Base-by-base conservation (phyloP, 352 stramenopile species). In the Phytophthora brassicae region DNA sequence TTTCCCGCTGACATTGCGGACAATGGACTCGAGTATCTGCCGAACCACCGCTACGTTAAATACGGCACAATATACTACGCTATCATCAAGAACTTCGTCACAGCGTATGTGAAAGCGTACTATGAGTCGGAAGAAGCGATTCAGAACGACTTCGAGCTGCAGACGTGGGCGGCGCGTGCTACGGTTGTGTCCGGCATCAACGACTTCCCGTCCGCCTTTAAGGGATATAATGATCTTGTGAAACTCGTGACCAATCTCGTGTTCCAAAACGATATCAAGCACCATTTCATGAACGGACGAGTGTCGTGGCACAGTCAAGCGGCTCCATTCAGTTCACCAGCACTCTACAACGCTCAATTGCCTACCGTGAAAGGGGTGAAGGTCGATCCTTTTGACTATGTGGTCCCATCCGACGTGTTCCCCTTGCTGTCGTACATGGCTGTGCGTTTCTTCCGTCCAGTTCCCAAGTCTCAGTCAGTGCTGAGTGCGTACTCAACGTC, bases 271-370 rank as follows among this genome's bases (percentile, higher is more conserved):
- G 46, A 63, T 0, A 57, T 79, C n/a, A 66, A 66, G n/a, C 72
- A 81, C 60, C 64, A 81, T 24, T 64, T 64, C 22, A 77, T 81
- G 66, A 80, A 79, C 26, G 69, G 75, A 17, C 17, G 36, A 36
- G 52, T 64, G 23, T 61, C 66, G 17, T 81, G 72, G 75, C 62
- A 81, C 46, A 61, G 39, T 22, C 51, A 64, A 39, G 64, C 55
- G 0, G 64, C 64, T 20, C 64, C 68, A 7, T 77, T 63, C 46
- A 63, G 51, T 49, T 35, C 64, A 3, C 51, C 64, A 19, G 64
- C 64, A 33, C 60, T 75, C 16, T 74, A 66, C 56, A 71, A 75
- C 20, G 43, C 59, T n/a, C 28, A 56, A 13, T 39, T 77, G 8
- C 65, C 65, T 3, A 70, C 66, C 0, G 26, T 36, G 9, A 77